These are phyloP conservation scores for Coemansia sp. DNA, from an alignment of 192 early-diverging fungal species.

Conservation along the genomic window DNA sequence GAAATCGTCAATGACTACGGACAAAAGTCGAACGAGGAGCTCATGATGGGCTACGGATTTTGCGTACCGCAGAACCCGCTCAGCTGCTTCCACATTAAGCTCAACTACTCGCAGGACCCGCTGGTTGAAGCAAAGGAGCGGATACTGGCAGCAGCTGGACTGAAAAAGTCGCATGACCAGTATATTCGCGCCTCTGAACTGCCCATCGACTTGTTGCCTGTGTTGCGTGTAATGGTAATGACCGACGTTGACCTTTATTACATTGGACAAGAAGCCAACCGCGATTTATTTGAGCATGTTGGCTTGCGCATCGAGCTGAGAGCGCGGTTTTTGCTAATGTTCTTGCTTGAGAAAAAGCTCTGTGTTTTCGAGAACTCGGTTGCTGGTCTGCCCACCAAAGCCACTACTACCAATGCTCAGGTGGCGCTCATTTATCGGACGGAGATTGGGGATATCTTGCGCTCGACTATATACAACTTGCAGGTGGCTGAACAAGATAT, in stretches of 20 bases:
- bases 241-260: slow-evolving; percentile 54
- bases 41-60: slow-evolving; percentile 72
- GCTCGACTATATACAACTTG: slow-evolving; percentile 13
- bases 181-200: slow-evolving; percentile 55
- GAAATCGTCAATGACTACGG: slow-evolving; percentile 73
- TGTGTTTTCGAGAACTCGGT: slow-evolving; percentile 14
- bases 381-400: neutral
- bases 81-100: slow-evolving; percentile 61
- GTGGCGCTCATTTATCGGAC: slow-evolving; percentile 59
- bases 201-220: slow-evolving; percentile 53
- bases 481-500: slow-evolving; percentile 3
- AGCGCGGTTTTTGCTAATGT: slow-evolving; percentile 54
- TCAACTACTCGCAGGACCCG: slow-evolving; percentile 64
- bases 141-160: slow-evolving; percentile 49
- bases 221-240: slow-evolving; percentile 73
- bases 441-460: slow-evolving; percentile 35
- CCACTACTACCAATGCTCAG: slow-evolving; percentile 37
- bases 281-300: slow-evolving; percentile 34
- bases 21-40: slow-evolving; percentile 75
- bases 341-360: slow-evolving; percentile 54
- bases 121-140: slow-evolving; percentile 41
- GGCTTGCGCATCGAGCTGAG: slow-evolving; percentile 64
- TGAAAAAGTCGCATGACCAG: slow-evolving; percentile 44
- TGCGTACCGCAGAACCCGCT: slow-evolving; percentile 62
- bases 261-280: slow-evolving; percentile 12